These are phyloP conservation scores for Kazachstania taianensis DNA, from an alignment of 805 yeast species.

Conservation along the genomic window DNA sequence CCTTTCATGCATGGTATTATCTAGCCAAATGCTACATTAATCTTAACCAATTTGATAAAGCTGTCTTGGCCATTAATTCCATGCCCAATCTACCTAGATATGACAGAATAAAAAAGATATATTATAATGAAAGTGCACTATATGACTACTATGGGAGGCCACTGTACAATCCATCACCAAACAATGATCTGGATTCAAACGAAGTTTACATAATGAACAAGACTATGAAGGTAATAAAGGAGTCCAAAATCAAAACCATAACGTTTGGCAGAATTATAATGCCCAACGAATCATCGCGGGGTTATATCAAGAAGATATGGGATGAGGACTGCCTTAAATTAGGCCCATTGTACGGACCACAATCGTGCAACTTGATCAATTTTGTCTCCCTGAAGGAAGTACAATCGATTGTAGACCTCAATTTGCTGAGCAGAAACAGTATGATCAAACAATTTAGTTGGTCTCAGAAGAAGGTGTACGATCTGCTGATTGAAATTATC, in stretches of 20 bases:
- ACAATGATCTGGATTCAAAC: conserved; percentile 14
- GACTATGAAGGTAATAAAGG: conserved; percentile 18
- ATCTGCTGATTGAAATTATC: conserved; percentile 57
- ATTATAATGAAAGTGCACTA: conserved; percentile 9
- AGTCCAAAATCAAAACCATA: conserved; percentile 15
- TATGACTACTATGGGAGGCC: conserved; percentile 22
- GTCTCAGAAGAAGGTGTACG: conserved; percentile 42
- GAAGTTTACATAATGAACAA: conserved; percentile 19
- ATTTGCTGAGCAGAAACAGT: conserved; percentile 22
- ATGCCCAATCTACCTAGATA: conserved; percentile 21
- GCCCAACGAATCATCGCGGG: conserved; percentile 20
- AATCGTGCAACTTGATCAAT: conserved; percentile 21
- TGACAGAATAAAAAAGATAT: conserved; percentile 18
- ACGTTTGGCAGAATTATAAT: conserved; percentile 26
- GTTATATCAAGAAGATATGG: conserved; percentile 19
- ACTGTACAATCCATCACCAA: conserved; percentile 8
- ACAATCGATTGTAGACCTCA: conserved; percentile 18
- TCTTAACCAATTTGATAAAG: conserved; percentile 16
- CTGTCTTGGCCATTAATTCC: conserved; percentile 25
- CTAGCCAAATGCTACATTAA: conserved; percentile 23
- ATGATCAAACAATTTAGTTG: conserved; percentile 21
- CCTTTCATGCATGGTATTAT: conserved; percentile 24
- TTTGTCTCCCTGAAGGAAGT: conserved; percentile 26
- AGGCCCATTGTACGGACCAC: conserved; percentile 28
- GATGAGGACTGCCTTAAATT: conserved; percentile 17